Evolutionary conservation across 1,139 yeast genomes (phyloP).

Genomic region (Candida pseudocylindracea): DNA sequence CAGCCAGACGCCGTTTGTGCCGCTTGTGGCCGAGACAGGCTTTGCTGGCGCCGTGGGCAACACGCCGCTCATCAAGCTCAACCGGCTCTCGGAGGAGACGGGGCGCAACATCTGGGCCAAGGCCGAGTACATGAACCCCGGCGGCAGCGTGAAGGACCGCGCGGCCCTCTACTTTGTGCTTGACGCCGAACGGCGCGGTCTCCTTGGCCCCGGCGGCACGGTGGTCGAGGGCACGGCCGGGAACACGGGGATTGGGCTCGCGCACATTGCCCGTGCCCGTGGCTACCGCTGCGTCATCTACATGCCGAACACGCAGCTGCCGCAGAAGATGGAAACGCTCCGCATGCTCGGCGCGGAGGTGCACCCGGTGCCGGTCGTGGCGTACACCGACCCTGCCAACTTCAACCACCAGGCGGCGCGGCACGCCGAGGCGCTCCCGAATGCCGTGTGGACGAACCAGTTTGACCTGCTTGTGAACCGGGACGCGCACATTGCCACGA

Average conservation of each 20-base stretch:
- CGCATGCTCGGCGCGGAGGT: slow-evolving; percentile 67
- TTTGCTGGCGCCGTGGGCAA: slow-evolving; percentile 68
- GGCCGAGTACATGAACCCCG: slow-evolving; percentile 88
- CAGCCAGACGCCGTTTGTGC: slow-evolving; percentile 38
- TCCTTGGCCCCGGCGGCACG: slow-evolving; percentile 43
- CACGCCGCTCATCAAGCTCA: slow-evolving; percentile 57
- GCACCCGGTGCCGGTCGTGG: slow-evolving; percentile 77
- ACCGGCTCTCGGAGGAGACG: slow-evolving; percentile 31
- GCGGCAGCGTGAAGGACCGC: slow-evolving; percentile 83
- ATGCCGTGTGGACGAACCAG: slow-evolving; percentile 85
- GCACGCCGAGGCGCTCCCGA: slow-evolving; percentile 51
- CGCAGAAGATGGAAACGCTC: slow-evolving; percentile 52
- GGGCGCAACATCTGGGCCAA: slow-evolving; percentile 72
- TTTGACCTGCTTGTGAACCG: slow-evolving; percentile 12
- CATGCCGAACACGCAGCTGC: slow-evolving; percentile 80
- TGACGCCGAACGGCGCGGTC: slow-evolving; percentile 59
- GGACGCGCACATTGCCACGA: slow-evolving; percentile 5
- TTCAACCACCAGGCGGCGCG: slow-evolving; percentile 71
- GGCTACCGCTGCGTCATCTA: slow-evolving; percentile 73
- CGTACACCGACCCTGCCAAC: slow-evolving; percentile 59
- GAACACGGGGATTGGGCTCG: slow-evolving; percentile 79
- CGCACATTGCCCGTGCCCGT: slow-evolving; percentile 66
- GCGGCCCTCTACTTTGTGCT: slow-evolving; percentile 64
- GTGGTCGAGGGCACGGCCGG: slow-evolving; percentile 28
- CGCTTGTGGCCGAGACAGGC: slow-evolving; percentile 42